A percentile compares a stretch with the other conserved stretches of the same genome.
Conservation (phyloP, 2,329 filamentous ascomycete species). For the Cercospora sojina region DNA sequence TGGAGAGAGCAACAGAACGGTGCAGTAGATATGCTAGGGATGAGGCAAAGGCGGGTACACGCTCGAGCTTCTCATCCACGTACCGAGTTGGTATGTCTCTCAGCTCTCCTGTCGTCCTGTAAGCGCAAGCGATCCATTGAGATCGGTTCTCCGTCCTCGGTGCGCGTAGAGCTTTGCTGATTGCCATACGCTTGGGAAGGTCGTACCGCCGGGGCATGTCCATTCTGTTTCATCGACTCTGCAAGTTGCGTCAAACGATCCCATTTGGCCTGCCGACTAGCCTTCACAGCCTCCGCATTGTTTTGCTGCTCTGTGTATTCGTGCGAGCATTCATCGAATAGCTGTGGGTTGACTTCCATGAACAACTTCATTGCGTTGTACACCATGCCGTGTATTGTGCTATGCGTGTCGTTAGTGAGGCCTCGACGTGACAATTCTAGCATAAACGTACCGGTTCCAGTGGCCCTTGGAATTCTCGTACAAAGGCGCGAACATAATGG, state of each 20-base stretch:
- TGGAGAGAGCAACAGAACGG: slow-evolving; percentile 19
- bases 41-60: slow-evolving; percentile 21
- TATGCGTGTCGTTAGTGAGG: slow-evolving; percentile 42
- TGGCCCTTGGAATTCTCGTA: slow-evolving; percentile 99
- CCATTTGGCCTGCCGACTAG: slow-evolving; percentile 82
- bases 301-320: slow-evolving; percentile 97
- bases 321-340: slow-evolving; percentile 98
- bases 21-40: slow-evolving; percentile 23
- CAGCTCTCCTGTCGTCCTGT: slow-evolving; percentile 69
- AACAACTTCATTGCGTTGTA: slow-evolving; percentile 99
- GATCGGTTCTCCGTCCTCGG: slow-evolving; percentile 75
- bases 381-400: slow-evolving; percentile 99
- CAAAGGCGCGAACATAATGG: slow-evolving; percentile 97
- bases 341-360: slow-evolving; percentile 98
- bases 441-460: slow-evolving; percentile 79
- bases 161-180: slow-evolving; percentile 40
- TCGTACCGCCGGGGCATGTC: slow-evolving; percentile 30
- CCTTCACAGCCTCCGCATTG: slow-evolving; percentile 79
- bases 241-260: slow-evolving; percentile 80
- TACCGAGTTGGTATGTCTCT: slow-evolving; percentile 40
- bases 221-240: slow-evolving; percentile 46
- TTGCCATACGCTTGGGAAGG: slow-evolving; percentile 39
- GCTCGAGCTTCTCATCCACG: slow-evolving; percentile 34
- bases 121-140: slow-evolving; percentile 85
- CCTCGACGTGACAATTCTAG: too few relatives aligned